A percentile compares a stretch with the other conserved stretches of the same genome.
Conservation (phyloP, 2,329 filamentous ascomycete genomes). For the Plenodomus tracheiphilus region DNA sequence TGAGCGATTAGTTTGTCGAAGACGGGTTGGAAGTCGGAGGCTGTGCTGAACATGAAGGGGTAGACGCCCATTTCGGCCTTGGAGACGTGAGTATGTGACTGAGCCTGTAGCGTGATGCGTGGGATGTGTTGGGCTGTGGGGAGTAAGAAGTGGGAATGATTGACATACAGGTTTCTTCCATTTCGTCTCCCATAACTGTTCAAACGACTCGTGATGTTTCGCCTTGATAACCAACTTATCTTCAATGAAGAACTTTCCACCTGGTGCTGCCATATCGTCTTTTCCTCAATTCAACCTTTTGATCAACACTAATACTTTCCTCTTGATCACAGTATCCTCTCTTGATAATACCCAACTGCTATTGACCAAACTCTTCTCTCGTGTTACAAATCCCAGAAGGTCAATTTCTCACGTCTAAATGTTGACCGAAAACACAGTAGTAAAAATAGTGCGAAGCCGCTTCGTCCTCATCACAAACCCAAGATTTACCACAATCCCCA, state of each 20-base stretch:
- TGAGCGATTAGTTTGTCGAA: conserved; percentile 65
- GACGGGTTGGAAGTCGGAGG: conserved; percentile 70
- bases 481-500: no score
- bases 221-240: conserved; percentile 48
- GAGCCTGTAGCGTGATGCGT: neutral
- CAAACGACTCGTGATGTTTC: conserved; percentile 52
- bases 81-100: neutral
- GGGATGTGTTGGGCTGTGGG: neutral
- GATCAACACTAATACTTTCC: no score
- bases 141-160: neutral
- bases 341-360: neutral
- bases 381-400: no score
- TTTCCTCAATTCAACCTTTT: neutral
- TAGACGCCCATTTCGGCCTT: conserved; percentile 62
- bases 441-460: no score
- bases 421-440: no score
- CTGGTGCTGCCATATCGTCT: conserved; percentile 46
- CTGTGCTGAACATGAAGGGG: conserved; percentile 73
- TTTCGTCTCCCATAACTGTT: conserved; percentile 70
- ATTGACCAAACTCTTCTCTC: no score
- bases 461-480: no score
- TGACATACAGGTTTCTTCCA: conserved; percentile 67
- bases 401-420: no score
- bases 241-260: conserved; percentile 52
- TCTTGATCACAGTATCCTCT: neutral